Percentiles rank a stretch among this genome's conserved stretches.
Conservation (phyloP, 148 eudicot species). For the Dysphania ambrosioides region DNA sequence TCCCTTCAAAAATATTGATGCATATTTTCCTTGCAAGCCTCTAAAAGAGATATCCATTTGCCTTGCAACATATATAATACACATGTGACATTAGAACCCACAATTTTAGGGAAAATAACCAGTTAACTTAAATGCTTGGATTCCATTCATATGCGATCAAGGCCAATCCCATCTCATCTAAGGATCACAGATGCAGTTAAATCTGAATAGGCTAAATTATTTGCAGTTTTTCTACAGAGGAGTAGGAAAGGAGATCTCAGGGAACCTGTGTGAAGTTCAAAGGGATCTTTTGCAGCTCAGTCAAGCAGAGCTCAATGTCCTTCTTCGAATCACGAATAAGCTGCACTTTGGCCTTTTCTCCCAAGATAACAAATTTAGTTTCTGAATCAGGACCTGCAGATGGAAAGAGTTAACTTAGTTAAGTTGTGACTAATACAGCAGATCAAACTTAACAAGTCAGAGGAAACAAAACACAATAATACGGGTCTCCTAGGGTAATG, state of each 20-base stretch:
- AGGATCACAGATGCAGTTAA: background rate
- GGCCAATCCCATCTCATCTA: background rate
- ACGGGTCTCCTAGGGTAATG: constrained; percentile 12
- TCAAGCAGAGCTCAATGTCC: constrained; percentile 51
- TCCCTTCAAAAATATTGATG: too few relatives aligned
- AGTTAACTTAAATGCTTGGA: background rate
- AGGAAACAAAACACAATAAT: background rate
- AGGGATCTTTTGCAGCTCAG: constrained; percentile 88
- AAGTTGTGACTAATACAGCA: constrained; percentile 10
- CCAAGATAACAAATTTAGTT: constrained; percentile 70
- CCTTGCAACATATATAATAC: too few relatives aligned
- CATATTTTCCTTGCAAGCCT: too few relatives aligned
- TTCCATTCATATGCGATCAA: background rate
- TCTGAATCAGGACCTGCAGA: constrained; percentile 75
- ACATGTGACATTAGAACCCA: background rate
- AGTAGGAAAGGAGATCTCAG: background rate
- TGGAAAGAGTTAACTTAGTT: constrained; percentile 1
- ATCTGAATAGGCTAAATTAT: background rate
- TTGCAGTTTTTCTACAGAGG: background rate
- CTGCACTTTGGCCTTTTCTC: constrained; percentile 93
- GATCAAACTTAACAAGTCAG: constrained; percentile 1
- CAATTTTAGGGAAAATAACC: too few relatives aligned
- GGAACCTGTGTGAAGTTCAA: constrained; percentile 88
- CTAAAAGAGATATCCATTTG: too few relatives aligned
- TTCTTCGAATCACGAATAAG: constrained; percentile 80